A percentile compares a stretch with the other conserved stretches of the same genome.
Conservation (phyloP, 306 rosid species). For the Lablab purpureus region DNA sequence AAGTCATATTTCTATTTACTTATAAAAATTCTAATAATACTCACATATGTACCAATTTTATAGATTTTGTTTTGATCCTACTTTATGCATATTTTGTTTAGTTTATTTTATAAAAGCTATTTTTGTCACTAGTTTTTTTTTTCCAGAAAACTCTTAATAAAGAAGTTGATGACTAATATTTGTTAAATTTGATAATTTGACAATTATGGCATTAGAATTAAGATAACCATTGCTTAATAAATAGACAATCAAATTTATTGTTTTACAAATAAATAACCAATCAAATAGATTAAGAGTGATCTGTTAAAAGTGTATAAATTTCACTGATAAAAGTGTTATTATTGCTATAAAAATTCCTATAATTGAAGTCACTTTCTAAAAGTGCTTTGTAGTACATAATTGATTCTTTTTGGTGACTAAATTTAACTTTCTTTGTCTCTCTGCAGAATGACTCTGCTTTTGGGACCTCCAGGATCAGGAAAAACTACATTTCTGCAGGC, state of each 20-base stretch:
- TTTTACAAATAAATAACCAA: neutral
- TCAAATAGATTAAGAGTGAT: neutral
- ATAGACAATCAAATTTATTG: neutral
- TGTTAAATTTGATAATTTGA: constrained; percentile 10
- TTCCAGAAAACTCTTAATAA: no score
- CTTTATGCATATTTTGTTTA: no score
- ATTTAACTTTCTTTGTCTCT: constrained; percentile 16
- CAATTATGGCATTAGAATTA: neutral
- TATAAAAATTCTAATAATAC: no score
- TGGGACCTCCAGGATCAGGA: constrained; percentile 64
- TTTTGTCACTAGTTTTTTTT: no score
- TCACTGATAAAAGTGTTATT: neutral
- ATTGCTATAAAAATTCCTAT: neutral
- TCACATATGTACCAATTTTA: no score
- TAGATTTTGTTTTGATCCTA: no score
- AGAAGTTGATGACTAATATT: neutral
- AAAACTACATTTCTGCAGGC: constrained; percentile 57
- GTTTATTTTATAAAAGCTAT: no score
- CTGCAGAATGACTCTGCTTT: constrained; percentile 57
- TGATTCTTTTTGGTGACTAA: constrained; percentile 8
- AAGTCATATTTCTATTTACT: no score
- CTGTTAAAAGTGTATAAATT: neutral
- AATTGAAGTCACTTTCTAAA: neutral
- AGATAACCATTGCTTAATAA: neutral
- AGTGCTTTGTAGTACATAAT: neutral